These are phyloP conservation scores for Fusarium haematococcum DNA, from an alignment of 2,329 filamentous ascomycete genomes.

Conservation along the genomic window DNA sequence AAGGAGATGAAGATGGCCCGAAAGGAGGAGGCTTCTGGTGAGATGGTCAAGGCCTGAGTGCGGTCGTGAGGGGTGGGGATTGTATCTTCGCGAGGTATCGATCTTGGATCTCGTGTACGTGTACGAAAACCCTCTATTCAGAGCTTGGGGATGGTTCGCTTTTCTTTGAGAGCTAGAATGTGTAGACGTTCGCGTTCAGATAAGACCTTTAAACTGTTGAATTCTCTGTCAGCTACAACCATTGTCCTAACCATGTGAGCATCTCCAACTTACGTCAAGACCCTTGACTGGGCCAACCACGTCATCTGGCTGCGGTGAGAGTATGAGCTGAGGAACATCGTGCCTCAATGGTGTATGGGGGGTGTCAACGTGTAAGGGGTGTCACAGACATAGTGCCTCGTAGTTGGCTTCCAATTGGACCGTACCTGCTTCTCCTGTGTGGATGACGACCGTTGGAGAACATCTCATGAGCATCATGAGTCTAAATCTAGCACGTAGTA, in stretches of 20 bases:
- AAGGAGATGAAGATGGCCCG: constrained; percentile 44
- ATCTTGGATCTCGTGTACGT: neutral
- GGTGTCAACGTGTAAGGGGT: neutral
- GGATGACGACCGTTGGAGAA: neutral
- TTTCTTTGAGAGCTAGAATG: neutral
- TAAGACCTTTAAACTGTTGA: constrained; percentile 1
- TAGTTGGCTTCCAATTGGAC: neutral
- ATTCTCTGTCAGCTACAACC: neutral
- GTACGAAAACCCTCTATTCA: neutral
- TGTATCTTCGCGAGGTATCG: neutral
- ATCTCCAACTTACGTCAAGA: neutral
- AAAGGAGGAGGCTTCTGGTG: neutral
- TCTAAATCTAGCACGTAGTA: neutral
- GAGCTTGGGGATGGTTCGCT: neutral
- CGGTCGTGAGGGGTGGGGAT: neutral
- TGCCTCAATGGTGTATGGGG: neutral
- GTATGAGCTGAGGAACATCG: neutral
- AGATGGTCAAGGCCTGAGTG: constrained; percentile 21
- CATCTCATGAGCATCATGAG: neutral
- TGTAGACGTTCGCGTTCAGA: constrained; percentile 6
- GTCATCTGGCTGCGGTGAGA: neutral
- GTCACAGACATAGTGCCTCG: neutral
- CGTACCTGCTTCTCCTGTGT: neutral
- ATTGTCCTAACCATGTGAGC: neutral
- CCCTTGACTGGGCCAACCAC: neutral